A percentile compares a stretch with the other conserved stretches of the same genome.
Evolutionary conservation across 2,329 filamentous ascomycete species (phyloP).

Genomic region (Ilyonectria mors-panacis): DNA sequence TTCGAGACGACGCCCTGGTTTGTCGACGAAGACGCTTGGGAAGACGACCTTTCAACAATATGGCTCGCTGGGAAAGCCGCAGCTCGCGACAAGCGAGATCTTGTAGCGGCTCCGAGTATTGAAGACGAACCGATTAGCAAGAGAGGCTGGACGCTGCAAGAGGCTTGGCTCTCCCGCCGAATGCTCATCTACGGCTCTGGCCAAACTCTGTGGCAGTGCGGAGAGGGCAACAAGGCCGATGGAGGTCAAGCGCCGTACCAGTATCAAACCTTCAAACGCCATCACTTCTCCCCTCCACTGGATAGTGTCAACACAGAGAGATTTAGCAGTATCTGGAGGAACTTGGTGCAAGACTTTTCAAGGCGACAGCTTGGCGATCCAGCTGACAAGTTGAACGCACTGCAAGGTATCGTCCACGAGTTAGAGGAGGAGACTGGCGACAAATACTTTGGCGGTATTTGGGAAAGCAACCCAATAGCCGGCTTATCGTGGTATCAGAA

Average conservation of each 20-base stretch:
- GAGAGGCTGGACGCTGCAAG: slow-evolving; percentile 23
- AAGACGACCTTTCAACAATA: background rate
- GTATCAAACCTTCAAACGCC: background rate
- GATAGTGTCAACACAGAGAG: background rate
- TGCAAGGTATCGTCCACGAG: slow-evolving; percentile 14
- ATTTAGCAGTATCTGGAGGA: background rate
- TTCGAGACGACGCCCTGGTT: slow-evolving; percentile 11
- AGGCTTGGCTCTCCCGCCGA: slow-evolving; percentile 12
- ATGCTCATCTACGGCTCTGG: slow-evolving; percentile 21
- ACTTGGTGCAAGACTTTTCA: slow-evolving; percentile 3
- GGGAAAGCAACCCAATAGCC: slow-evolving; percentile 9
- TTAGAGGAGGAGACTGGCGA: slow-evolving; percentile 6
- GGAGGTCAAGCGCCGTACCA: background rate
- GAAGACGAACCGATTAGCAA: slow-evolving; percentile 19
- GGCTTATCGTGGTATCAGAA: slow-evolving; percentile 23
- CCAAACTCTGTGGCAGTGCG: slow-evolving; percentile 10
- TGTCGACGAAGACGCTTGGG: slow-evolving; percentile 3
- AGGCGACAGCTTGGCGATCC: slow-evolving; percentile 18
- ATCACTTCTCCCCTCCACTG: background rate
- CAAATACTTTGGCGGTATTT: slow-evolving; percentile 11
- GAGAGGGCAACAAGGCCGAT: slow-evolving; percentile 5
- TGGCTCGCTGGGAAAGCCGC: slow-evolving; percentile 10
- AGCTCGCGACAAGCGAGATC: background rate
- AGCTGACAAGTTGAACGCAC: slow-evolving; percentile 18
- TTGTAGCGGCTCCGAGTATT: slow-evolving; percentile 6